A percentile compares a stretch with the other conserved stretches of the same genome.
phyloP scores from a whole-genome alignment of 2,329 filamentous ascomycete species.

The Geosmithia morbida region DNA sequence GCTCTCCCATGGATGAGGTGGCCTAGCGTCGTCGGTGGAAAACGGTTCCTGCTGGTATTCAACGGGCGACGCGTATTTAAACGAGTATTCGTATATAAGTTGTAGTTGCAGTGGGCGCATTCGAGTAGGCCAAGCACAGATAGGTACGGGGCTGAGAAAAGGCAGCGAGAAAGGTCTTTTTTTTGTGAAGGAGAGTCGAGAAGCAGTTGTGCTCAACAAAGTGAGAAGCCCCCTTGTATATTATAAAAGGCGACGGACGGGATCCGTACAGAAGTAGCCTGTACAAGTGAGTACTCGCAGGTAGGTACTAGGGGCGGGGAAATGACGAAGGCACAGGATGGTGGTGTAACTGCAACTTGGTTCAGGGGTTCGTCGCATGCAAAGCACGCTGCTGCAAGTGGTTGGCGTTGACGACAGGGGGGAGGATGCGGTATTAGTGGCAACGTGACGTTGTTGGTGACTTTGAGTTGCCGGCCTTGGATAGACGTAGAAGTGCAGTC shows the following conservation, averaged over 20 bases:
- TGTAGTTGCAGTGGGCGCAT: not conserved
- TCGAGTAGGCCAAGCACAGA: not conserved
- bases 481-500: no score
- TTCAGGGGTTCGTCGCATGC: not conserved
- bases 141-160: not conserved
- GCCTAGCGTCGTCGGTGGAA: not conserved
- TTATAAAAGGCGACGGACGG: not conserved
- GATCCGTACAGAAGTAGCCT: no score
- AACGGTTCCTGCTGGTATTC: not conserved
- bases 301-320: not conserved
- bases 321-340: not conserved
- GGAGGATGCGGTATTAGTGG: not conserved
- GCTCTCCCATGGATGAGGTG: not conserved
- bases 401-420: not conserved
- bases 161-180: not conserved
- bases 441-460: not conserved
- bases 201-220: not conserved
- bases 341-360: not conserved
- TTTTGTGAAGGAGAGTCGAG: not conserved
- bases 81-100: not conserved
- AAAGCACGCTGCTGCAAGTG: not conserved
- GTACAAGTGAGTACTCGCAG: not conserved
- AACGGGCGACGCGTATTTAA: not conserved
- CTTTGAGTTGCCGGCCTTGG: no score
- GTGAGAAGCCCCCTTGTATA: not conserved